These are phyloP conservation scores for Pulveroboletus ravenelii DNA, from an alignment of 768 basidiomycete species.

Conservation along the genomic window DNA sequence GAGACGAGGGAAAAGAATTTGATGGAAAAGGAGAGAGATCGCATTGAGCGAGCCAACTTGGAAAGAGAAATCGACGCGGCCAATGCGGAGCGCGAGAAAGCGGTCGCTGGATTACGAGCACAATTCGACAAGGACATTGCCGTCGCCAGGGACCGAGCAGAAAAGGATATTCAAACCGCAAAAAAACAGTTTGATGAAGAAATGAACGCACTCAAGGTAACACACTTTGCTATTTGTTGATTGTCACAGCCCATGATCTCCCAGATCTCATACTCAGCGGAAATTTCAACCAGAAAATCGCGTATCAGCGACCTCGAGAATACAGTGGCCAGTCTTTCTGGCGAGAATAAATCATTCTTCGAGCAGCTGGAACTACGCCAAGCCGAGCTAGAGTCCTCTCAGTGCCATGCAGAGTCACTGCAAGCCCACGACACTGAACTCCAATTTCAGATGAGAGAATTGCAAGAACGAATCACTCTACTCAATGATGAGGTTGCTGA, in stretches of 20 bases:
- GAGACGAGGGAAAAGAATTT: conserved; percentile 49
- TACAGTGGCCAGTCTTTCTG: conserved; percentile 61
- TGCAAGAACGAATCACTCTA: conserved; percentile 64
- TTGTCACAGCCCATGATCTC: conserved; percentile 3
- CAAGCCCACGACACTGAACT: conserved; percentile 79
- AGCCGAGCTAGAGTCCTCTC: conserved; percentile 83
- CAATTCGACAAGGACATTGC: conserved; percentile 73
- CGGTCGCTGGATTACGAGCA: conserved; percentile 50
- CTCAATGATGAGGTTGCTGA: conserved; percentile 70
- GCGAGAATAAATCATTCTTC: conserved; percentile 78
- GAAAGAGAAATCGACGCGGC: conserved; percentile 60
- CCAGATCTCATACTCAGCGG: conserved; percentile 67
- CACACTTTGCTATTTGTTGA: conserved; percentile 3
- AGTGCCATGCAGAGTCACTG: conserved; percentile 67
- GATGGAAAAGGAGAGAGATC: conserved; percentile 41
- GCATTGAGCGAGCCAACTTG: conserved; percentile 47
- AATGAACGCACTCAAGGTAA: conserved; percentile 67
- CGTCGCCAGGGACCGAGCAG: conserved; percentile 56
- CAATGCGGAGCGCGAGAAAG: conserved; percentile 60
- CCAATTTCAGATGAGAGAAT: conserved; percentile 81
- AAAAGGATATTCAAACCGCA: conserved; percentile 64
- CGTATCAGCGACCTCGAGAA: conserved; percentile 68
- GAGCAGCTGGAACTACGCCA: conserved; percentile 84
- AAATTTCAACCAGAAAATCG: conserved; percentile 52
- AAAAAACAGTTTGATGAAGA: conserved; percentile 78